Conservation (phyloP, 495 filamentous ascomycete species). For the Neurospora africana region DNA sequence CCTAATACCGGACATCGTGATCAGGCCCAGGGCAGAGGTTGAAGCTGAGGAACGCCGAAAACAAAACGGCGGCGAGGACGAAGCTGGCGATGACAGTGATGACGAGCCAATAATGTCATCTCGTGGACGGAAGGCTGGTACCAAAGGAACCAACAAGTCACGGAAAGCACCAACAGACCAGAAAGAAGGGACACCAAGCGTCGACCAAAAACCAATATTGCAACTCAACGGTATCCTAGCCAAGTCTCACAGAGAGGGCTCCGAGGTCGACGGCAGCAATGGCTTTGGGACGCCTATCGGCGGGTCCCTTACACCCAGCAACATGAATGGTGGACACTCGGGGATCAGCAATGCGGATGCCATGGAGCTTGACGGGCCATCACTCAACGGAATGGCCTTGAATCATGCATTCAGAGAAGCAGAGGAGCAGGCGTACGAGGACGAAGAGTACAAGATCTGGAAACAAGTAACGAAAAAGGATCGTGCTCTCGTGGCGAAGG, state of each 20-base stretch:
- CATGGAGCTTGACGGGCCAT: constrained; percentile 71
- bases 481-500: constrained; percentile 70
- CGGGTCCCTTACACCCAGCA: constrained; percentile 66
- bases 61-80: constrained; percentile 66
- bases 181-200: constrained; percentile 68
- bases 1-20: constrained; percentile 83
- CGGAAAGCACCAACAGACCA: constrained; percentile 67
- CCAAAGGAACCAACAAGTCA: constrained; percentile 61
- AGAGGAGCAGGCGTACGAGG: constrained; percentile 49
- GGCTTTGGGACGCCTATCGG: constrained; percentile 75
- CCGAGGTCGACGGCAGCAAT: constrained; percentile 57
- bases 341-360: constrained; percentile 62
- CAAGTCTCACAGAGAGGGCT: constrained; percentile 37
- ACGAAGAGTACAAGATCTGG: constrained; percentile 93
- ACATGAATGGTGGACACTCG: constrained; percentile 50
- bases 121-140: constrained; percentile 79
- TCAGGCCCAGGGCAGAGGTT: constrained; percentile 84
- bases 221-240: constrained; percentile 43
- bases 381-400: constrained; percentile 49
- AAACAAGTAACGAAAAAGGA: constrained; percentile 98
- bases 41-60: constrained; percentile 89
- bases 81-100: constrained; percentile 80
- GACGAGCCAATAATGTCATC: constrained; percentile 99
- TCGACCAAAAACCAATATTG: constrained; percentile 49
- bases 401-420: constrained; percentile 41